phyloP scores from a whole-genome alignment of 2,329 filamentous ascomycete genomes.

The Calonectria naviculata region DNA sequence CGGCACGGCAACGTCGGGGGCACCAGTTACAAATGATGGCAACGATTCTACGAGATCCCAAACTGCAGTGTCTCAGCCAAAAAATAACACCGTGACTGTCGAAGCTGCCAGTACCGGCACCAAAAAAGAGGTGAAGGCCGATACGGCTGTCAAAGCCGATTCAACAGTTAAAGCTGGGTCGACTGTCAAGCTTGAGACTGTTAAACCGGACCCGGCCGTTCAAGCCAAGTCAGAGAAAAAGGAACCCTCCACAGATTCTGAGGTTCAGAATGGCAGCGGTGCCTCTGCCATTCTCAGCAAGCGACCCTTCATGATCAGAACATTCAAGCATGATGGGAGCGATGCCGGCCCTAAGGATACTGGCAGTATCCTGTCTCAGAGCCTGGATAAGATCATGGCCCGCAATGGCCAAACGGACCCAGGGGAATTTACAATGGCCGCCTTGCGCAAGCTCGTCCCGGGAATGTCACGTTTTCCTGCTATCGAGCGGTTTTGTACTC shows the following conservation, averaged over 20 bases:
- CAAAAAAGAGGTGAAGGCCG: too few species aligned
- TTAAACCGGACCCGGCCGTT: too few species aligned
- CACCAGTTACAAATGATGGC: too few species aligned
- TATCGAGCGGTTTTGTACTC: background rate
- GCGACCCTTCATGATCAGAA: background rate
- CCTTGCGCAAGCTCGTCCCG: background rate
- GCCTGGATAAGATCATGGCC: background rate
- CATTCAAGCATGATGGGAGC: background rate
- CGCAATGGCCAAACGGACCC: background rate
- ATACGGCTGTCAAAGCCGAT: too few species aligned
- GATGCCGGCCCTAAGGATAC: background rate
- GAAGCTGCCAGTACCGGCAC: too few species aligned
- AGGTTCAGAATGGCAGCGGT: background rate
- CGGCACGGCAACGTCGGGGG: too few species aligned
- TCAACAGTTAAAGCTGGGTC: too few species aligned
- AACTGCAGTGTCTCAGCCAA: too few species aligned
- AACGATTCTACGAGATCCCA: too few species aligned
- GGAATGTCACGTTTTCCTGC: background rate
- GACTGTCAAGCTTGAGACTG: too few species aligned
- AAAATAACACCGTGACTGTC: too few species aligned
- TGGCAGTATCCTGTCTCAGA: background rate
- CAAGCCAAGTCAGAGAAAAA: too few species aligned
- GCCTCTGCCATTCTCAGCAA: background rate
- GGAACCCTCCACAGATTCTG: background rate
- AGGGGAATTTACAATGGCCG: background rate